phyloP scores from a whole-genome alignment of 2,329 filamentous ascomycete genomes.

The Nemania diffusa region DNA sequence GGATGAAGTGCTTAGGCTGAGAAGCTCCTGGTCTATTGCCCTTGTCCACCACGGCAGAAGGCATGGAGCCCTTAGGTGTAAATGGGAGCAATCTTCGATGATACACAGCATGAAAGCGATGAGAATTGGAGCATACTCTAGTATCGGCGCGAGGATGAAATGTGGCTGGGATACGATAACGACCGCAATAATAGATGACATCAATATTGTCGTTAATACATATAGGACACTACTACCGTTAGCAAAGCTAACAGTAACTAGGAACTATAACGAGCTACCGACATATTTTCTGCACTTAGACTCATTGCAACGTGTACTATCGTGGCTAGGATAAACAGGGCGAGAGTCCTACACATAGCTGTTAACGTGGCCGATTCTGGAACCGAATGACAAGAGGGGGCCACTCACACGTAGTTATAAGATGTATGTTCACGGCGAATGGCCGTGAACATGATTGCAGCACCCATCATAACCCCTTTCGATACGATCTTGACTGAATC shows the following conservation, averaged over 20 bases:
- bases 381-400: not conserved
- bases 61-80: not conserved
- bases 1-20: not conserved
- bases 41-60: conserved; percentile 15
- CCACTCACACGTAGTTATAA: conserved; percentile 40
- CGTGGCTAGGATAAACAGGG: conserved; percentile 36
- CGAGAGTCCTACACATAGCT: conserved; percentile 29
- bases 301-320: conserved; percentile 31
- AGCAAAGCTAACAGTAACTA: not conserved
- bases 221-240: conserved; percentile 26
- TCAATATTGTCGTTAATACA: conserved; percentile 13
- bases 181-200: conserved; percentile 12
- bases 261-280: not conserved
- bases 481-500: conserved; percentile 30
- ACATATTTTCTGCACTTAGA: conserved; percentile 35
- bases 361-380: conserved; percentile 28
- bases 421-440: conserved; percentile 29
- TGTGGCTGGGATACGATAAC: conserved; percentile 15
- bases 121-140: conserved; percentile 23
- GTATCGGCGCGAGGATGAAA: conserved; percentile 2
- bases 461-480: conserved; percentile 40
- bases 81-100: conserved; percentile 30
- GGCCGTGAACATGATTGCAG: conserved; percentile 36
- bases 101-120: conserved; percentile 27
- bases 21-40: not conserved